A percentile compares a stretch with the other conserved stretches of the same genome.
Evolutionary conservation across 805 yeast species (phyloP).

Genomic region (Yarrowia osloensis): DNA sequence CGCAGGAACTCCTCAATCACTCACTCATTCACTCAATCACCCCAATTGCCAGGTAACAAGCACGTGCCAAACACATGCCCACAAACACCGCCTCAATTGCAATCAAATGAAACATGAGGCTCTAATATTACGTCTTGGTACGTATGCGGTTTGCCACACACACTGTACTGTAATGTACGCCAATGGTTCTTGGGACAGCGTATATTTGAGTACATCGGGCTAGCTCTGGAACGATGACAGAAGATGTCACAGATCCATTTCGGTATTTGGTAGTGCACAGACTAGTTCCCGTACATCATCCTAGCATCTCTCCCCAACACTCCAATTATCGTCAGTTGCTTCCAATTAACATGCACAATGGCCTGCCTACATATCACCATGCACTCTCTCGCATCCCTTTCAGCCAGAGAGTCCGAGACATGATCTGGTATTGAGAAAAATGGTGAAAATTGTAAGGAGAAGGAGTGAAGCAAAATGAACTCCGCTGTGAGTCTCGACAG

Average conservation of each 20-base stretch:
- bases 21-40: too few relatives aligned
- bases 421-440: too few relatives aligned
- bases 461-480: too few relatives aligned
- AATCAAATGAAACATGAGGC: background rate
- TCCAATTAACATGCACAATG: background rate
- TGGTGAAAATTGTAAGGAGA: too few relatives aligned
- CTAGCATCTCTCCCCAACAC: too few relatives aligned
- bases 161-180: background rate
- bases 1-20: too few relatives aligned
- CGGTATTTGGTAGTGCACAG: background rate
- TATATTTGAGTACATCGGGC: background rate
- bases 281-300: too few relatives aligned
- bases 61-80: too few relatives aligned
- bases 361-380: background rate
- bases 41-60: too few relatives aligned
- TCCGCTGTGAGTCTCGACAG: too few relatives aligned
- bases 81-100: too few relatives aligned
- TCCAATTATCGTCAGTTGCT: background rate
- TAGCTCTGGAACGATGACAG: background rate
- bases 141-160: background rate
- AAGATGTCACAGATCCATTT: background rate
- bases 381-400: background rate
- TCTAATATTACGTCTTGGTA: background rate
- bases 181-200: background rate
- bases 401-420: background rate